Conservation (phyloP, 108 stramenopile genomes). For the Fragilariopsis cylindrus region DNA sequence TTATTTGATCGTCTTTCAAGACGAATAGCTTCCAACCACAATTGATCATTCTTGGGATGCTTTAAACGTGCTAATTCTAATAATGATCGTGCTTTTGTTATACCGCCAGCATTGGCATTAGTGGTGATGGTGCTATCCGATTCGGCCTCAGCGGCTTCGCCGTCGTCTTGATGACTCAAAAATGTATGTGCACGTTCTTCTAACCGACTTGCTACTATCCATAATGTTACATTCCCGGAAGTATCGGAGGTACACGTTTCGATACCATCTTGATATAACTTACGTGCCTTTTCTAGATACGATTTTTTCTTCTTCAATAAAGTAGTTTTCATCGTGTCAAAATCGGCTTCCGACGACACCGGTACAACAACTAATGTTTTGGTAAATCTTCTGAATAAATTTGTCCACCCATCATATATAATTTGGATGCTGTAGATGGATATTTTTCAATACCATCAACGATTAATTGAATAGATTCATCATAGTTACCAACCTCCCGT, state of each 20-base stretch:
- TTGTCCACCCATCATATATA: conserved; percentile 98
- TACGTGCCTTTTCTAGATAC: conserved; percentile 71
- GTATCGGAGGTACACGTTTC: conserved; percentile 44
- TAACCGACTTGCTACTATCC: conserved; percentile 88
- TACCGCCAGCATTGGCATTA: conserved; percentile 31
- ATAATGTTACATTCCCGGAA: conserved; percentile 76
- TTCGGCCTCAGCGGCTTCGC: neutral
- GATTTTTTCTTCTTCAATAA: conserved; percentile 36
- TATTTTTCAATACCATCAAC: conserved; percentile 82
- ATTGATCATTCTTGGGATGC: conserved; percentile 69
- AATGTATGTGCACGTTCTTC: conserved; percentile 69
- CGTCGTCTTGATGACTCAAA: neutral
- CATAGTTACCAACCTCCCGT: conserved; percentile 55
- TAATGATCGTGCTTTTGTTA: conserved; percentile 91
- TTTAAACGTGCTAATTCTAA: conserved; percentile 93
- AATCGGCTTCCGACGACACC: neutral
- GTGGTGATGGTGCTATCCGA: neutral
- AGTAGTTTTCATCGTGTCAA: neutral
- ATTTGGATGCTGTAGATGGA: conserved; percentile 67
- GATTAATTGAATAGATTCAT: conserved; percentile 62
- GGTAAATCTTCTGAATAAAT: conserved; percentile 76
- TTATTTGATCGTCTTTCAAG: conserved; percentile 89
- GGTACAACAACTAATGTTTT: neutral
- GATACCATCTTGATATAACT: conserved; percentile 79
- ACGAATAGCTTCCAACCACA: conserved; percentile 94